Base-by-base conservation (phyloP, 495 filamentous ascomycete species). In the Penicillium nucicola region DNA sequence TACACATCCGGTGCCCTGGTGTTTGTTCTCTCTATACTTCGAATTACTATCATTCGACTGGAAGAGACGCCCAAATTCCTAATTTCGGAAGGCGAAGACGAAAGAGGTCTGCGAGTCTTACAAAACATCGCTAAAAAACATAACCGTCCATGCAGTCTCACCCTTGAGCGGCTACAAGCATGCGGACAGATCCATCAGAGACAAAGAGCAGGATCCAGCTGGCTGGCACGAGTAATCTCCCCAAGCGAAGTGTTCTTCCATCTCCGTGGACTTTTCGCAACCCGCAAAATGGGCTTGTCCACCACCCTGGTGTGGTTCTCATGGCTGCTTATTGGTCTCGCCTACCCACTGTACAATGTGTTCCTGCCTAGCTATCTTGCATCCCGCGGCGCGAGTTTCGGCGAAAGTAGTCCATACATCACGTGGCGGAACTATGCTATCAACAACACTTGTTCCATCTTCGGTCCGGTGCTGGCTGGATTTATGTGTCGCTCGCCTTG, bases 41-140 rank as follows among this genome's bases (percentile, higher is more conserved):
- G 87, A 17, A 60, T 89, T n/a, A 84, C 81, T 2, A 71, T 90
- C 45, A 79, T 91, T 55, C 76, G 79, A 1, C 70, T 90, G 3
- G 69, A 75, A 15, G 86, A 91, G 50, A 89, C 87, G 1, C 87
- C 87, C 17, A 89, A 88, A 53, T 90, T 84, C 57, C 79, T 88
- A 1, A 60, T 91, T 17, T 75, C 76, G 19, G 71, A 82, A 42
- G 85, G 85, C 7, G 75, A 79, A 34, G 86, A 90, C 51, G 77
- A 70, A 4, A 65, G 85, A 49, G 76, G 84, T 0, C 79, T 89
- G 39, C 63, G 75, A 1, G 83, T 77, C 1, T 70, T 91, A 9
- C 77, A 84, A 25, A 67, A 56, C 8, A 77, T 90, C 37, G 86
- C 87, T 0, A 63, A 59, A 18, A 84, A 75, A 60, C 84, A 91